Conservation (phyloP, 2,329 filamentous ascomycete species). For the Bipolaris sorokiniana region DNA sequence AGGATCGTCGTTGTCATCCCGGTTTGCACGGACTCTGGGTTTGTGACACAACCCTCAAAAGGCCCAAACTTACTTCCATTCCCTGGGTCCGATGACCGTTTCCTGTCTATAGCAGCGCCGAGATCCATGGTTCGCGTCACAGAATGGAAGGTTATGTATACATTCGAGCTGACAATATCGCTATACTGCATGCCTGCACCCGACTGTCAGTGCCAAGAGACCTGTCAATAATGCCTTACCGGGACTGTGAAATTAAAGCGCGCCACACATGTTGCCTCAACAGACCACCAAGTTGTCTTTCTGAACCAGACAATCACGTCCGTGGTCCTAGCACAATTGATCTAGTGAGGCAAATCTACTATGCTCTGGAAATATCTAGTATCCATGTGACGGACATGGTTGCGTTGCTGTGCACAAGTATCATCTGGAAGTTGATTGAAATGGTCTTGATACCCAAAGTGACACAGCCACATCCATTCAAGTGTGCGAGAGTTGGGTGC, state of each 20-base stretch:
- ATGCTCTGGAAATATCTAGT: too few species aligned
- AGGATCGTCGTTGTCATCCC: neutral
- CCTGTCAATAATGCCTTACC: constrained; percentile 14
- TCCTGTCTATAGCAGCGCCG: neutral
- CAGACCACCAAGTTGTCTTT: neutral
- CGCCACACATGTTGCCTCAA: constrained; percentile 5
- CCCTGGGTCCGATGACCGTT: neutral
- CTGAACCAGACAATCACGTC: neutral
- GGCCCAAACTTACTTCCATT: neutral
- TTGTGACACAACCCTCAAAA: neutral
- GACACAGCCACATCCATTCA: neutral
- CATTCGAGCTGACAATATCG: neutral
- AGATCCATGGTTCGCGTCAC: constrained; percentile 5
- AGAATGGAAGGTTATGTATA: neutral
- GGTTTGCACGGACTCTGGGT: neutral
- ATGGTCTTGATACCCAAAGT: neutral
- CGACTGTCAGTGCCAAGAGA: neutral
- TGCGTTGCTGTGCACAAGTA: neutral
- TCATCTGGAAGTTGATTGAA: neutral
- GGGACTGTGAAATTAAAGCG: constrained; percentile 7
- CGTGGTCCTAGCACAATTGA: neutral
- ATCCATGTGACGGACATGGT: neutral
- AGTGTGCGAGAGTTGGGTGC: neutral
- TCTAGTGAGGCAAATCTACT: neutral
- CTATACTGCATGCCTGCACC: neutral